Percentiles rank a stretch among this genome's conserved stretches.
Evolutionary conservation across 139 green algal species (phyloP).

Genomic region (Protoeuglena noctilucae): DNA sequence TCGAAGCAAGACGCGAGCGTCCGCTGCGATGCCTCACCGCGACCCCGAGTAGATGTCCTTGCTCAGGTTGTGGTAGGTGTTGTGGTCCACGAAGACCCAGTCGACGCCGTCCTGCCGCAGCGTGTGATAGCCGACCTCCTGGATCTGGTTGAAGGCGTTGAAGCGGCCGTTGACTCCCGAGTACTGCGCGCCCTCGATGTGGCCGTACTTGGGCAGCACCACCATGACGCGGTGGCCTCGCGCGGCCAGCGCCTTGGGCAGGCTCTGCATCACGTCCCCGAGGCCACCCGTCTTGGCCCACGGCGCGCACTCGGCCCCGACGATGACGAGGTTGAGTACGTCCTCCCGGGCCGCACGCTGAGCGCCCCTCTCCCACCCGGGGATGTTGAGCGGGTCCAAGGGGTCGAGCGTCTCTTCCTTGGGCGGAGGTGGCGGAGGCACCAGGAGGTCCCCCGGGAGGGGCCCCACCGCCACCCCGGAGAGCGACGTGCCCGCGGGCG

Average conservation of each 20-base stretch:
- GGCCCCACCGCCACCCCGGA: too few species aligned
- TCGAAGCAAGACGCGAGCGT: too few species aligned
- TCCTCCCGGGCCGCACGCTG: too few species aligned
- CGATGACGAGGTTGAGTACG: conserved; percentile 55
- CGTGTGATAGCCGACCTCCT: conserved; percentile 19
- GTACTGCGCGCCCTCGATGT: neutral
- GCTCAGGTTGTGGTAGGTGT: conserved; percentile 33
- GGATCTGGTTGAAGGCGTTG: conserved; percentile 6
- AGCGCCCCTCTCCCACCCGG: too few species aligned
- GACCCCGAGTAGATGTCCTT: conserved; percentile 21
- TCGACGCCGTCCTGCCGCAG: conserved; percentile 39
- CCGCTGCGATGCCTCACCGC: too few species aligned
- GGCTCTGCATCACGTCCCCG: conserved; percentile 49
- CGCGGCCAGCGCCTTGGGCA: conserved; percentile 55
- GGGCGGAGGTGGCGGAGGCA: too few species aligned
- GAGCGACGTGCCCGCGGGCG: too few species aligned
- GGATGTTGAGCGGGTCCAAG: too few species aligned
- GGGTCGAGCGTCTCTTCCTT: too few species aligned
- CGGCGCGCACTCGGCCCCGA: conserved; percentile 59
- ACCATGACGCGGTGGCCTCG: conserved; percentile 42
- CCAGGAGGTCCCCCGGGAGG: too few species aligned
- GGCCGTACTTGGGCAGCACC: conserved; percentile 3
- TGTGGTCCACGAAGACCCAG: conserved; percentile 70
- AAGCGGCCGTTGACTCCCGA: neutral
- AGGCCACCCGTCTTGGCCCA: conserved; percentile 71